Evolutionary conservation across 2,329 filamentous ascomycete species (phyloP), one percentile per base, ranked within the genome.

Genomic region (Paramyrothecium sp.): DNA sequence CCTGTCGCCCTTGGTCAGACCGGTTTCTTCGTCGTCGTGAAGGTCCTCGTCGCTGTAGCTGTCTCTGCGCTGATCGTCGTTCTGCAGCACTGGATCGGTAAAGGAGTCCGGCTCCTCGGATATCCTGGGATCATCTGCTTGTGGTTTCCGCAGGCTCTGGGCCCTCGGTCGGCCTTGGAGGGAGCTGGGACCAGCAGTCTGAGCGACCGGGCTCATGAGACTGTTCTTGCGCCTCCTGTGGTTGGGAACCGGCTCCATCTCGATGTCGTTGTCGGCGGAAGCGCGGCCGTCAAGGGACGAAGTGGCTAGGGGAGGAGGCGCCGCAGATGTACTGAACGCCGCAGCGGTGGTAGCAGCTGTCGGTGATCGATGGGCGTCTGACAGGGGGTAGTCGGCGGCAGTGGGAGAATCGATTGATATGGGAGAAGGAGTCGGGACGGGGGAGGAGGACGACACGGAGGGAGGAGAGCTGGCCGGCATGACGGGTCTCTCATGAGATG

Each of bases 21-120:
- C 93, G 2, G 90, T 91, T 80, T 97, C 93, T 75, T 96, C 93
- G 69, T 97, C 93, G 65, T 94, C 90, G 59, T 90, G 86, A 26
- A 90, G 72, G 51, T 89, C 90, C 61, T 92, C 88, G 63, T 91
- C 89, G 26, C 87, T 87, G 55, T 85, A 81, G 65, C 84, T 78
- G 63, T 87, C 84, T 54, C 51, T 26, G 7, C 12, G 16, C 21
- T 41, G 13, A 17, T 10, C 12, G n/a, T 30, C 26, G 16, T 38
- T 34, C 8, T 38, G 10, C 5, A 81, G 78, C 61, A 76, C 71
- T 3, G 68, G 66, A 13, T 72, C 70, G 50, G 71, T 68, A 49
- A 65, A 70, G 56, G 61, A 62, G 7, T 62, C 56, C 49, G 63
- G 62, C 60, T 81, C 79, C 59, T 81, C 80, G 23, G 73, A 73